A percentile compares a stretch with the other conserved stretches of the same genome.
Conservation (phyloP, 225 moss, liverwort and hornwort species). For the Sphagnum contortum region DNA sequence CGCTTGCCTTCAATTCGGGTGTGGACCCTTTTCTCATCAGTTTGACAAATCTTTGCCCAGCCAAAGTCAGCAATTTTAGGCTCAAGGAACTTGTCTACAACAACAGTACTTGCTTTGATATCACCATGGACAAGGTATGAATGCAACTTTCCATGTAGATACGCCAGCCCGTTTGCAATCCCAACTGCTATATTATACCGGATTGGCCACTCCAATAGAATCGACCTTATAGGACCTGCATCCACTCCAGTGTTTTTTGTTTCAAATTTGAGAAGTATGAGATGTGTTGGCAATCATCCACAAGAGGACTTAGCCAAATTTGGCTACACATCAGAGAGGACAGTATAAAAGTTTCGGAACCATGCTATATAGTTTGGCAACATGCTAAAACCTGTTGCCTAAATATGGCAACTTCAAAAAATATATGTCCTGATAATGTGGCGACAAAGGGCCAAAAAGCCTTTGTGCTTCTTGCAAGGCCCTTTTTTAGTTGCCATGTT, state of each 20-base stretch:
- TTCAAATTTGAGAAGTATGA: too few relatives aligned
- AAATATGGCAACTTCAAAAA: too few relatives aligned
- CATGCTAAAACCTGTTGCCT: too few relatives aligned
- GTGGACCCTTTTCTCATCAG: slow-evolving; percentile 38
- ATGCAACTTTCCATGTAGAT: slow-evolving; percentile 36
- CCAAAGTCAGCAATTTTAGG: slow-evolving; percentile 54
- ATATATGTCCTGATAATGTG: too few relatives aligned
- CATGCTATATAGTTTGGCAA: neutral
- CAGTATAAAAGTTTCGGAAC: neutral
- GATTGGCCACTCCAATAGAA: slow-evolving; percentile 30
- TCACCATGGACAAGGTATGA: slow-evolving; percentile 38
- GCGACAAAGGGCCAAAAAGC: too few relatives aligned
- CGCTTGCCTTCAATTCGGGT: slow-evolving; percentile 50
- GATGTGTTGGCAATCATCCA: neutral
- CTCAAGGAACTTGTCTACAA: slow-evolving; percentile 33
- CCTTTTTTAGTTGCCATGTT: too few relatives aligned
- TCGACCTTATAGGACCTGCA: slow-evolving; percentile 13
- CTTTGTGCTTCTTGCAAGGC: too few relatives aligned
- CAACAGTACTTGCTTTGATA: slow-evolving; percentile 39
- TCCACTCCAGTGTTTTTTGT: too few relatives aligned
- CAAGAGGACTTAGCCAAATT: neutral
- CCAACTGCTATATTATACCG: slow-evolving; percentile 40
- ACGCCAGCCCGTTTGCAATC: slow-evolving; percentile 29
- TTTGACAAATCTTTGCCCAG: slow-evolving; percentile 37
- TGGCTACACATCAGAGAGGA: neutral